Conservation (phyloP, 169 alveolate genomes). For the Theileria equi region DNA sequence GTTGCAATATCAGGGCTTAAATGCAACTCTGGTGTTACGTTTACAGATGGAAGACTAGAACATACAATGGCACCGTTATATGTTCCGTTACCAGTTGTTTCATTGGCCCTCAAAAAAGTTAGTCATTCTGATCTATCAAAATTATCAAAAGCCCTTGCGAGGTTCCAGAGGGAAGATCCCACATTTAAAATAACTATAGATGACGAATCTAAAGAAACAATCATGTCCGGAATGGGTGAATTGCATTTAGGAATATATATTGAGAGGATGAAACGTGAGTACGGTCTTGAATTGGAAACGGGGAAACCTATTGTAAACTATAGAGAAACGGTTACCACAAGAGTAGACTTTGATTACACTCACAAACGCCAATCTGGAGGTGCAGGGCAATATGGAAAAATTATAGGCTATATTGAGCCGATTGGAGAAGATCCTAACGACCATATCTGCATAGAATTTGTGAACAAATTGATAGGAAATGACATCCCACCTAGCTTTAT, state of each 20-base stretch:
- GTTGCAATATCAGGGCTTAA: slow-evolving; percentile 94
- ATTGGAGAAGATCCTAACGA: slow-evolving; percentile 72
- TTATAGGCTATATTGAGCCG: slow-evolving; percentile 89
- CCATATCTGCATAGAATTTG: slow-evolving; percentile 66
- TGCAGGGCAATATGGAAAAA: slow-evolving; percentile 94
- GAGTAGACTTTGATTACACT: slow-evolving; percentile 85
- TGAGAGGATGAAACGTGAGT: slow-evolving; percentile 93
- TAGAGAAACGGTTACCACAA: slow-evolving; percentile 84
- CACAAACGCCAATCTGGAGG: slow-evolving; percentile 97
- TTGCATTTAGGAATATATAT: slow-evolving; percentile 89
- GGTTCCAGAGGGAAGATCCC: slow-evolving; percentile 93
- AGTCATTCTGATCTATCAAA: slow-evolving; percentile 69
- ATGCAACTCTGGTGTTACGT: slow-evolving; percentile 90
- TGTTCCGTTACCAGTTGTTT: slow-evolving; percentile 93
- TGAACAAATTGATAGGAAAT: slow-evolving; percentile 78
- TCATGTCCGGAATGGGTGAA: slow-evolving; percentile 95
- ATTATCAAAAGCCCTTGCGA: slow-evolving; percentile 85
- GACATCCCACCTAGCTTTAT: slow-evolving; percentile 91
- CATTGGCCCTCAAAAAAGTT: slow-evolving; percentile 80
- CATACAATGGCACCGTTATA: slow-evolving; percentile 81
- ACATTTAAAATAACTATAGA: slow-evolving; percentile 87
- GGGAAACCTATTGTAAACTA: slow-evolving; percentile 94
- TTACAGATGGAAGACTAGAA: slow-evolving; percentile 79
- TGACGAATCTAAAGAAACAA: slow-evolving; percentile 88
- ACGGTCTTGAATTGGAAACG: slow-evolving; percentile 75